These are phyloP conservation scores for Symmetrospora coprosmae DNA, from an alignment of 768 basidiomycete genomes.

Conservation along the genomic window DNA sequence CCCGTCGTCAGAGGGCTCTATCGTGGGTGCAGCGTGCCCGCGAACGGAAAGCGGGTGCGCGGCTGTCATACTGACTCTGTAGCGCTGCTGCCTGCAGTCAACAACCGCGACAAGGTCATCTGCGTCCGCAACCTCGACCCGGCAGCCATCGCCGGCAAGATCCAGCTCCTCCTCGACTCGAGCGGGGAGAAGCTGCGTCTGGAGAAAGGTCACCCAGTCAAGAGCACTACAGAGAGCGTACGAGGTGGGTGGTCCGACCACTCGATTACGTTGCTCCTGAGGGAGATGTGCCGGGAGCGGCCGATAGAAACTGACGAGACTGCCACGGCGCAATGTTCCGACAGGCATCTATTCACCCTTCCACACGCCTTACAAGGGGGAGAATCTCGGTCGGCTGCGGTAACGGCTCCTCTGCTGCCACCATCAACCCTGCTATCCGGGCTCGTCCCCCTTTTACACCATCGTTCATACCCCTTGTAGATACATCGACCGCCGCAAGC, in stretches of 20 bases:
- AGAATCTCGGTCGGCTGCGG: conserved; percentile 6
- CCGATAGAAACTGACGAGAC: neutral
- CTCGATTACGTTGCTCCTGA: too few species aligned
- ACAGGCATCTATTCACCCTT: conserved; percentile 16
- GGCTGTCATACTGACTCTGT: too few species aligned
- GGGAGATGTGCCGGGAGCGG: too few species aligned
- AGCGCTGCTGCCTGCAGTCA: conserved; percentile 56
- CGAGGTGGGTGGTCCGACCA: conserved; percentile 89
- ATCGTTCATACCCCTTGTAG: too few species aligned
- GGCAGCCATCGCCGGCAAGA: conserved; percentile 59
- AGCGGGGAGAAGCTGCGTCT: conserved; percentile 73
- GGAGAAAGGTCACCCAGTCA: conserved; percentile 56
- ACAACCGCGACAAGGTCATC: conserved; percentile 76
- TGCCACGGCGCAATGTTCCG: neutral
- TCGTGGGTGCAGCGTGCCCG: conserved; percentile 42
- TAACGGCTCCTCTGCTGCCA: too few species aligned
- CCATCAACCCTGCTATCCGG: too few species aligned
- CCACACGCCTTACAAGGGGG: neutral
- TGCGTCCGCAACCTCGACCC: conserved; percentile 61
- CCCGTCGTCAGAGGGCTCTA: conserved; percentile 76
- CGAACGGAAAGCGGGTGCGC: neutral
- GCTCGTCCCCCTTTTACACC: too few species aligned
- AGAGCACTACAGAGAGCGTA: conserved; percentile 63
- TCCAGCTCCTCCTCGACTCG: conserved; percentile 68
- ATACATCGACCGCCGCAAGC: too few species aligned